Percentiles rank a stretch among this genome's conserved stretches.
phyloP scores from a whole-genome alignment of 306 rosid genomes.

The Prunus padus region DNA sequence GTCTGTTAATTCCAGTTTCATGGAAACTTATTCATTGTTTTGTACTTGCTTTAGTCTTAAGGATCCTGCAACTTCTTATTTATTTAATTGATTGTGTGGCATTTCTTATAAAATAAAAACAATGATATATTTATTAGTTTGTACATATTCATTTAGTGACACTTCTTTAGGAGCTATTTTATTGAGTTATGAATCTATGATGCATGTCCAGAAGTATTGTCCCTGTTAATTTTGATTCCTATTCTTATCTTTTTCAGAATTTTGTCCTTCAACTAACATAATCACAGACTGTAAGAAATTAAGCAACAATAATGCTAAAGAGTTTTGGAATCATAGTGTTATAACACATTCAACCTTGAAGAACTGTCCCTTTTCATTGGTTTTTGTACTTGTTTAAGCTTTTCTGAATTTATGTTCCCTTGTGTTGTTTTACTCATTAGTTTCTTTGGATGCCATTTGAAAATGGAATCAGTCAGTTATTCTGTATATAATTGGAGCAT shows the following conservation, averaged over 20 bases:
- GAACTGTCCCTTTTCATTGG: background rate
- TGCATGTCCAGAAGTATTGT: background rate
- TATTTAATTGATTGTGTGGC: too few species aligned
- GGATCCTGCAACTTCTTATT: too few species aligned
- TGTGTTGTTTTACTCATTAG: background rate
- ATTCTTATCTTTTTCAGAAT: background rate
- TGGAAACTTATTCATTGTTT: background rate
- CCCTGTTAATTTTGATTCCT: background rate
- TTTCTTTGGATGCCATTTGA: background rate
- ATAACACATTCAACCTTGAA: background rate
- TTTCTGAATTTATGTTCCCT: background rate
- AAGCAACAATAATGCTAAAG: too few species aligned
- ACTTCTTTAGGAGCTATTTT: background rate
- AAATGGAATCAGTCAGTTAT: background rate
- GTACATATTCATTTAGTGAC: background rate
- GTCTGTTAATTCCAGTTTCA: background rate
- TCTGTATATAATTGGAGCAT: background rate
- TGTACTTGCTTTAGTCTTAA: background rate
- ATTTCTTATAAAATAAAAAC: too few species aligned
- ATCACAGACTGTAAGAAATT: background rate
- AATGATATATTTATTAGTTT: too few species aligned
- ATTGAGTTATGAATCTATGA: background rate
- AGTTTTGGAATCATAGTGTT: background rate
- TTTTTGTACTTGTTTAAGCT: background rate
- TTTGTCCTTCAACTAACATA: background rate